Percentiles rank a stretch among this genome's conserved stretches.
phyloP scores from a whole-genome alignment of 108 stramenopile genomes.

The Epithemia pelagica region DNA sequence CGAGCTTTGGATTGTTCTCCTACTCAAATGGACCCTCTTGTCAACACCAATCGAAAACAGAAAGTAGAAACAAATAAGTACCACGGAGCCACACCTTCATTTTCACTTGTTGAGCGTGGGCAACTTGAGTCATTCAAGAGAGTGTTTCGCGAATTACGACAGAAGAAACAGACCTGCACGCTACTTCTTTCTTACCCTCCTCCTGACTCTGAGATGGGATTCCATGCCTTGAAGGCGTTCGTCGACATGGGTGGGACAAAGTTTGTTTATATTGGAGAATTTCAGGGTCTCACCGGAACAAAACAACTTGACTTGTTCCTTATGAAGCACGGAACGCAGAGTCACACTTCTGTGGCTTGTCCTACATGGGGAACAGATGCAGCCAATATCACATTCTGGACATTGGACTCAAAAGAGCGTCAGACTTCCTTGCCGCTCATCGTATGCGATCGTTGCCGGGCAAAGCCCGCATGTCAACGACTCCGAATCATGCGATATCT shows the following conservation, averaged over 20 bases:
- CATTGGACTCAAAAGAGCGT: not conserved
- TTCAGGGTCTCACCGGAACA: slow-evolving; percentile 43
- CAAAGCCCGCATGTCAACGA: slow-evolving; percentile 17
- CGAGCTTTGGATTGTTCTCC: slow-evolving; percentile 43
- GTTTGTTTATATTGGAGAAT: slow-evolving; percentile 54
- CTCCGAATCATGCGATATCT: slow-evolving; percentile 27
- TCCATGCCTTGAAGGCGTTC: slow-evolving; percentile 20
- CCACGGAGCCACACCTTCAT: slow-evolving; percentile 49
- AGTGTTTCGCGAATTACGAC: not conserved
- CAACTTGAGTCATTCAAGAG: not conserved
- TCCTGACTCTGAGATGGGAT: slow-evolving; percentile 43
- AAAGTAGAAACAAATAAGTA: slow-evolving; percentile 32
- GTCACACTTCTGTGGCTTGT: slow-evolving; percentile 16
- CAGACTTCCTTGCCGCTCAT: slow-evolving; percentile 1
- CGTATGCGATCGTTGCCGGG: slow-evolving; percentile 24
- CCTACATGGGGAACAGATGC: slow-evolving; percentile 55
- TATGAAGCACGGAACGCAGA: not conserved
- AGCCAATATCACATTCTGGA: slow-evolving; percentile 41
- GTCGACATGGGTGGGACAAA: slow-evolving; percentile 17
- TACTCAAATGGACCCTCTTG: slow-evolving; percentile 2
- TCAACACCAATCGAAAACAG: not conserved
- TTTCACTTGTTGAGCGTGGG: slow-evolving; percentile 17
- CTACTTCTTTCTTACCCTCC: slow-evolving; percentile 57
- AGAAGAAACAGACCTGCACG: not conserved
- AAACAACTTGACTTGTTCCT: not conserved